Evolutionary conservation across 2,329 filamentous ascomycete genomes (phyloP), one percentile per base, ranked within the genome.

Genomic region (Cryphonectria naterciae): DNA sequence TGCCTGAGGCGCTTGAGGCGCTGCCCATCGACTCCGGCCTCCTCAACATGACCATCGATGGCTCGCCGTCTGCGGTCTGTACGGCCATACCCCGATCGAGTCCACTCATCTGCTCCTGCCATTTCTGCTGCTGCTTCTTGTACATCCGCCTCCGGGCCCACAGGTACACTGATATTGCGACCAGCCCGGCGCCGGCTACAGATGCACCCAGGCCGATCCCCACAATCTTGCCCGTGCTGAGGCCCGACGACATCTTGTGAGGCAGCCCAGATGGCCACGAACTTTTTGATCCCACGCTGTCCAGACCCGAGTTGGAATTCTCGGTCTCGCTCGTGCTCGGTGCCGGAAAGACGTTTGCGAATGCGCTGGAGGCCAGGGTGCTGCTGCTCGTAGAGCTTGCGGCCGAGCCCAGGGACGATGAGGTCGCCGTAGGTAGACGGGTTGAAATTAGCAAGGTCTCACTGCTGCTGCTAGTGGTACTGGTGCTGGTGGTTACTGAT

Each of bases 41-140:
- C 25, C 37, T 46, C 22, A 67, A 25, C 65, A 67, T 60, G 6
- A 67, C 54, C 65, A 67, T 28, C 6, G n/a, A 37, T 7, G 65
- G 65, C 54, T 61, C 28, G 37, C 65, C 65, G 11, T 60, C 65
- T 25, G 49, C 65, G 35, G 32, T 58, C 35, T 43, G 49, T 28
- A 54, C 37, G 15, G 32, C 39, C 65, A 61, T 60, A 10, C 56
- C 56, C 7, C 13, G 22, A 8, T 58, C 54, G 25, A 46, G 2
- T 13, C 11, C 58, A 25, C 28, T 35, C 46, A 67, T 46, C 46
- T 58, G 58, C 68, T 67, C 69, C 43, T 49, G 25, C 60, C 69
- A 68, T 46, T 15, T 37, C 43, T 67, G 32, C 65, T 70, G 46
- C 19, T 70, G 65, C 69, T 68, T 70, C 43, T 39, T 70, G 35